A percentile compares a stretch with the other conserved stretches of the same genome.
phyloP scores from a whole-genome alignment of 257 asterid genomes.

The Striga asiatica region DNA sequence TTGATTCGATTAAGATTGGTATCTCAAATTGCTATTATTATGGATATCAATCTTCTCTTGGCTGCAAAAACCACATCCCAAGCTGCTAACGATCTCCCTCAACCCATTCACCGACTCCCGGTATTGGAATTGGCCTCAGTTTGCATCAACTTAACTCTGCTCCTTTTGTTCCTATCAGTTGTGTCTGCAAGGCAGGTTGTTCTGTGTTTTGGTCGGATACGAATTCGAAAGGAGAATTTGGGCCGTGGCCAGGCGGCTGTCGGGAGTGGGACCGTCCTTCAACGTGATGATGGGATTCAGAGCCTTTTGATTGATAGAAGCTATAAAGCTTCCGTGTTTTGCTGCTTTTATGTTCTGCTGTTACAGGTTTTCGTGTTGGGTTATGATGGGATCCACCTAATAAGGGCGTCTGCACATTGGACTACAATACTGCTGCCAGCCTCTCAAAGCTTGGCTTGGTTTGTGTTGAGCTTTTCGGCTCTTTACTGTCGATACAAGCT shows the following conservation, averaged over 20 bases:
- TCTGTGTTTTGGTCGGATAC: conserved; percentile 48
- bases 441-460: conserved; percentile 55
- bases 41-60: conserved; percentile 63
- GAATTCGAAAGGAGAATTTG: conserved; percentile 40
- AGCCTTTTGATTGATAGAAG: conserved; percentile 40
- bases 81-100: conserved; percentile 20
- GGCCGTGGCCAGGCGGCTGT: conserved; percentile 19
- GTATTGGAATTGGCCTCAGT: conserved; percentile 58
- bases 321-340: conserved; percentile 44
- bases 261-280: conserved; percentile 11
- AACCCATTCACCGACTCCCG: conserved; percentile 35
- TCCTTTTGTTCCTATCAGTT: conserved; percentile 52
- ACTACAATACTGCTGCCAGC: conserved; percentile 45
- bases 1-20: conserved; percentile 34
- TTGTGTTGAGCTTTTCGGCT: conserved; percentile 55
- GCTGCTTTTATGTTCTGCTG: conserved; percentile 60
- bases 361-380: conserved; percentile 56
- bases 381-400: conserved; percentile 41
- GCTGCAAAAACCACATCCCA: conserved; percentile 19
- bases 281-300: conserved; percentile 38
- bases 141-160: conserved; percentile 64
- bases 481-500: conserved; percentile 45
- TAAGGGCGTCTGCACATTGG: conserved; percentile 45
- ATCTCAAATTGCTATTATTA: conserved; percentile 29
- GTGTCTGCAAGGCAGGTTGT: conserved; percentile 55